phyloP scores from a whole-genome alignment of 306 rosid species.

The Rosa lucieae region DNA sequence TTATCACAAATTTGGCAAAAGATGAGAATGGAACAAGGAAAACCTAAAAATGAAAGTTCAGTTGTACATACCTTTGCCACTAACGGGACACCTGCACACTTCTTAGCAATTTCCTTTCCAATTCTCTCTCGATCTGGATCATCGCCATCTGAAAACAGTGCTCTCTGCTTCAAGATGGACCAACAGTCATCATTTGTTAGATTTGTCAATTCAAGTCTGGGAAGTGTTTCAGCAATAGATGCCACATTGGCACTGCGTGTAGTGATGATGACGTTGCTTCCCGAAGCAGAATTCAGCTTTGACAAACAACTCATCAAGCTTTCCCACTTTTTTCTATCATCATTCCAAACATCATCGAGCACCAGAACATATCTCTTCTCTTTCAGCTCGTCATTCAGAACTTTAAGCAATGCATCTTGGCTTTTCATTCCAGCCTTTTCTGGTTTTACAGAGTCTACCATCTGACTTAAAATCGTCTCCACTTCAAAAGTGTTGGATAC shows the following conservation, averaged over 20 bases:
- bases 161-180: background rate
- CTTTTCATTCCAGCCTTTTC: background rate
- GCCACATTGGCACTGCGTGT: conserved; percentile 5
- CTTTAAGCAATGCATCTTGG: background rate
- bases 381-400: background rate
- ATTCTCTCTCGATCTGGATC: too few relatives aligned
- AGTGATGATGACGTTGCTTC: conserved; percentile 14
- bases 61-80: too few relatives aligned
- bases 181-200: background rate
- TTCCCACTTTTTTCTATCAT: background rate
- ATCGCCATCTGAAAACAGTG: too few relatives aligned
- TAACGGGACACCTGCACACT: too few relatives aligned
- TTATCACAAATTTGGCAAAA: too few relatives aligned
- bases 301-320: conserved; percentile 4
- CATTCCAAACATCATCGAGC: conserved; percentile 28
- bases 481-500: conserved; percentile 14
- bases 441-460: background rate
- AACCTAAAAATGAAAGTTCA: too few relatives aligned
- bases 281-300: background rate
- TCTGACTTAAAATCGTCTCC: background rate
- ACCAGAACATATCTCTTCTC: conserved; percentile 24
- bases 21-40: too few relatives aligned
- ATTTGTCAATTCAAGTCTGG: background rate
- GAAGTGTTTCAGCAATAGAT: background rate
- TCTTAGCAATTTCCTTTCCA: too few relatives aligned